Evolutionary conservation across 2,329 filamentous ascomycete genomes (phyloP).

Genomic region (Cordyceps pruinosa): DNA sequence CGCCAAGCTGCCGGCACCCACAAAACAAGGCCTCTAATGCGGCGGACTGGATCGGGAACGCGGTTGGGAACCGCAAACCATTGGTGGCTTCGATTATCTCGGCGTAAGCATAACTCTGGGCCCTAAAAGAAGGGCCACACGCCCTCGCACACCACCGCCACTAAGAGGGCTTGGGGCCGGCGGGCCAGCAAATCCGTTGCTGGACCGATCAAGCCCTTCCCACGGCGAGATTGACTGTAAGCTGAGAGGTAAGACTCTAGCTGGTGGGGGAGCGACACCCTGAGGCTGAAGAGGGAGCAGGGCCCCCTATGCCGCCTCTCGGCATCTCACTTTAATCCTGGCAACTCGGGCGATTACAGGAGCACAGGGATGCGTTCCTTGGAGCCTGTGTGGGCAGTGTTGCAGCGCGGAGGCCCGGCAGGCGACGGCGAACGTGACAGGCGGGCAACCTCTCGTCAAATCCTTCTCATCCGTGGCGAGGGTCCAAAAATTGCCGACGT

Average conservation of each 20-base stretch:
- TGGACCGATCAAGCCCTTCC: slow-evolving; percentile 6
- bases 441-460: not conserved
- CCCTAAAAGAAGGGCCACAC: not conserved
- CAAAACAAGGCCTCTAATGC: slow-evolving; percentile 2
- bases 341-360: not conserved
- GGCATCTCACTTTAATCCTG: not conserved
- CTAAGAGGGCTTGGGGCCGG: too few relatives aligned
- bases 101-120: slow-evolving; percentile 7
- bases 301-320: not conserved
- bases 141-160: not conserved
- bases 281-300: not conserved
- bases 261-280: not conserved
- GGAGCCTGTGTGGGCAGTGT: not conserved
- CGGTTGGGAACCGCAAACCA: slow-evolving; percentile 7
- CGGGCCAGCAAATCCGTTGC: slow-evolving; percentile 1
- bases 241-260: not conserved
- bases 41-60: slow-evolving; percentile 5
- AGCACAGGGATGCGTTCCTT: not conserved
- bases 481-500: not conserved
- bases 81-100: slow-evolving; percentile 9
- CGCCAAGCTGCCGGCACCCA: slow-evolving; percentile 3
- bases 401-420: not conserved
- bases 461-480: not conserved
- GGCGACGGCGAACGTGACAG: not conserved
- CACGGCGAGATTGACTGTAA: not conserved